Conservation (phyloP, 179 eudicot species). For the Corrigiola litoralis region DNA sequence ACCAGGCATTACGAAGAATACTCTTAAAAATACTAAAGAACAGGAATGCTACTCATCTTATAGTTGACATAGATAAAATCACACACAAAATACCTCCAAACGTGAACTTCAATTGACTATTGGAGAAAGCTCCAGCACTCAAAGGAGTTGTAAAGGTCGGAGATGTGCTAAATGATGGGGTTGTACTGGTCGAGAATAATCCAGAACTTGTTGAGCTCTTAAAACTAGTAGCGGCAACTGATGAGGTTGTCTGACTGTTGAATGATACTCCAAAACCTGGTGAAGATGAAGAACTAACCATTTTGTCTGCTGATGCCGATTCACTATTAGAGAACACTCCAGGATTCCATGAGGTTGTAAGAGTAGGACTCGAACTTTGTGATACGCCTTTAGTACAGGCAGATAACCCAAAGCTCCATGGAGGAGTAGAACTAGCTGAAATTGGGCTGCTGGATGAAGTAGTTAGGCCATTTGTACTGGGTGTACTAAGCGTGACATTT, state of each 20-base stretch:
- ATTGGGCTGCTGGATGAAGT: constrained; percentile 23
- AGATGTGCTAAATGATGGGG: constrained; percentile 14
- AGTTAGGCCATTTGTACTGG: constrained; percentile 28
- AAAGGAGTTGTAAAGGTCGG: constrained; percentile 25
- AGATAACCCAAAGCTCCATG: constrained; percentile 34
- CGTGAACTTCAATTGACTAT: constrained; percentile 39
- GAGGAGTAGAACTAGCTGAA: constrained; percentile 22
- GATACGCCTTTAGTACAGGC: constrained; percentile 26
- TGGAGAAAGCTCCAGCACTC: constrained; percentile 35
- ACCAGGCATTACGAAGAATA: not conserved
- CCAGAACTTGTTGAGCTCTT: constrained; percentile 19
- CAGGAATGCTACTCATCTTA: not conserved
- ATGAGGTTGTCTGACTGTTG: constrained; percentile 22
- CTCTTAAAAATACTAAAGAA: not conserved
- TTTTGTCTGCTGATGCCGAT: constrained; percentile 18
- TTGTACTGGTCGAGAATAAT: constrained; percentile 25
- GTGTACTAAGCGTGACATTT: constrained; percentile 32
- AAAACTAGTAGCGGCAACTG: constrained; percentile 13
- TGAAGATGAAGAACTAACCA: constrained; percentile 23
- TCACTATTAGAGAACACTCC: constrained; percentile 21
- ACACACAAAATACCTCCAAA: constrained; percentile 50
- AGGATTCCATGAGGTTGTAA: constrained; percentile 27
- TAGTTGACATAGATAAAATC: not conserved
- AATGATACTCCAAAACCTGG: constrained; percentile 23
- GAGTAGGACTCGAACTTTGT: constrained; percentile 25